These are phyloP conservation scores for Kluyveromyces wickerhamii DNA, from an alignment of 805 yeast species.

Conservation along the genomic window DNA sequence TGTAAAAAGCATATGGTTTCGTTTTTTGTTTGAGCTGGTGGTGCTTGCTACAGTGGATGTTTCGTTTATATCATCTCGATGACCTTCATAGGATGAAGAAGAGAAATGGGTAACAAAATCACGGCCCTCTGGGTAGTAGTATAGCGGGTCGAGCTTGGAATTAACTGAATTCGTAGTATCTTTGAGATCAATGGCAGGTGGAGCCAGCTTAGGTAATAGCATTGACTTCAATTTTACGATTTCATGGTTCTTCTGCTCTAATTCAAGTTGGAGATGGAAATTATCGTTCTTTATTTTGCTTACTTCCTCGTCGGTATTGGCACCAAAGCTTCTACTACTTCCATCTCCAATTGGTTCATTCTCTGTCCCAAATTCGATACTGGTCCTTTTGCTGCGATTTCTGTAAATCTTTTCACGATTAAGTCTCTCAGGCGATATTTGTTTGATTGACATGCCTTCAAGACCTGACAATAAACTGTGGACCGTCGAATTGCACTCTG, in stretches of 20 bases:
- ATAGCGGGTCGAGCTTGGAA: constrained; percentile 1
- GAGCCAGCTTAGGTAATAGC: constrained; percentile 4
- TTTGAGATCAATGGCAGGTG: constrained; percentile 4
- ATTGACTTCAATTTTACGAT: constrained; percentile 9
- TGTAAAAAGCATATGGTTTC: constrained; percentile 14
- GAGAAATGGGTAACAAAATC: constrained; percentile 16
- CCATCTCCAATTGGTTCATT: too few species aligned
- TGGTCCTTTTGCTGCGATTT: too few species aligned
- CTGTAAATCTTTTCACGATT: too few species aligned
- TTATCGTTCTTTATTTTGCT: constrained; percentile 16
- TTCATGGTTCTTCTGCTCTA: constrained; percentile 18
- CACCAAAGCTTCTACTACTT: too few species aligned
- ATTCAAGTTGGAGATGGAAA: constrained; percentile 18
- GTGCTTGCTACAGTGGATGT: constrained; percentile 20
- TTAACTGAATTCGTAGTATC: background rate
- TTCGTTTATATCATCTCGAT: constrained; percentile 8
- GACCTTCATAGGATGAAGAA: constrained; percentile 17
- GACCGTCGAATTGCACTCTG: background rate
- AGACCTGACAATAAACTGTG: constrained; percentile 1
- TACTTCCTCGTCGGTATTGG: constrained; percentile 10
- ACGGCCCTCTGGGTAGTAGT: background rate
- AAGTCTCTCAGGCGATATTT: background rate
- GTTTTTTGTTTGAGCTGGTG: constrained; percentile 10
- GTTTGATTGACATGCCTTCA: background rate
- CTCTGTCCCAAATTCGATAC: too few species aligned